phyloP scores from a whole-genome alignment of 2,329 filamentous ascomycete species.

The Botrytis medusae region DNA sequence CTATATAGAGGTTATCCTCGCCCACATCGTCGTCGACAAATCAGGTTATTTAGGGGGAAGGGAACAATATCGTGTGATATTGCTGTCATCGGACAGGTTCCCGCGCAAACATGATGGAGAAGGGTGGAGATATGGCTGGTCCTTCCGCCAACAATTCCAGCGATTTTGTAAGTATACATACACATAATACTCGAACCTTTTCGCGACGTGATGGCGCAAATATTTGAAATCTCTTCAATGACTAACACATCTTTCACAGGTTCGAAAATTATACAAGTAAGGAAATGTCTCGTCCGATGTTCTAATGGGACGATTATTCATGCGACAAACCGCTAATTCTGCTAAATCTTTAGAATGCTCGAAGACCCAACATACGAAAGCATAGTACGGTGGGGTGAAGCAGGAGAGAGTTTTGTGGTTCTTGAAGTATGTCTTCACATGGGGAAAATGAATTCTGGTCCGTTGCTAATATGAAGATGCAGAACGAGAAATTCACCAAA shows the following conservation, averaged over 20 bases:
- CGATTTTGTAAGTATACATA: conserved; percentile 77
- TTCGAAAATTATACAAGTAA: conserved; percentile 98
- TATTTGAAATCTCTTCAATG: background rate
- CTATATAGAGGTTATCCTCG: conserved; percentile 11
- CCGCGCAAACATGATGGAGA: conserved; percentile 36
- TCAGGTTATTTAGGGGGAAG: background rate
- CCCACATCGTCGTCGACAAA: conserved; percentile 5
- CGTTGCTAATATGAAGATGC: conserved; percentile 28
- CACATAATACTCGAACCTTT: background rate
- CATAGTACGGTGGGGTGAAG: conserved; percentile 93
- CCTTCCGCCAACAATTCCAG: conserved; percentile 74
- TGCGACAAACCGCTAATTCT: conserved; percentile 30
- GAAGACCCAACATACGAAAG: conserved; percentile 91
- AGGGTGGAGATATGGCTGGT: conserved; percentile 37
- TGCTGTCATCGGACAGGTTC: conserved; percentile 7
- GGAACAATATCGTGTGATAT: background rate
- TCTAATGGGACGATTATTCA: conserved; percentile 36
- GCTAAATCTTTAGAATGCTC: conserved; percentile 71
- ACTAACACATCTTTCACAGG: conserved; percentile 52
- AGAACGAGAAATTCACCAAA: conserved; percentile 99
- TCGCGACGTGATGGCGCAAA: background rate
- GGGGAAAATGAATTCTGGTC: background rate
- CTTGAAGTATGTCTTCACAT: conserved; percentile 68
- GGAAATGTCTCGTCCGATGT: conserved; percentile 32
- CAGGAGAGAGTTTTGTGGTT: conserved; percentile 94